Percentiles rank a stretch among this genome's conserved stretches.
Evolutionary conservation across 805 yeast genomes (phyloP).

Genomic region (Hanseniaspora clermontiae): DNA sequence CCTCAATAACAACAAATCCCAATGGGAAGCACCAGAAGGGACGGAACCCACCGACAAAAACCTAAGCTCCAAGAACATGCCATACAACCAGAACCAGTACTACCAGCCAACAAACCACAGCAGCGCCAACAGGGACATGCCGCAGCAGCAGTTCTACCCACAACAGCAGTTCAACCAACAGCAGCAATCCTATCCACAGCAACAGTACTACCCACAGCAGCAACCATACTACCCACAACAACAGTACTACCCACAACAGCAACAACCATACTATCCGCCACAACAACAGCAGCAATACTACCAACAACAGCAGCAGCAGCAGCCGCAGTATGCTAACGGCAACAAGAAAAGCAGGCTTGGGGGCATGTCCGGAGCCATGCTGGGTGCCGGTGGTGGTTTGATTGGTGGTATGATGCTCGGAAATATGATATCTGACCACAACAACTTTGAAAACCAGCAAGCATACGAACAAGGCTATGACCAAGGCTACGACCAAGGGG

Average conservation of each 20-base stretch:
- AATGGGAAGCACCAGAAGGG: conserved; percentile 77
- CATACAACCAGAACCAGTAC: not conserved
- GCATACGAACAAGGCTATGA: conserved; percentile 16
- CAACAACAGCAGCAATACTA: conserved; percentile 24
- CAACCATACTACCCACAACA: not conserved
- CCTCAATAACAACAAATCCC: conserved; percentile 56
- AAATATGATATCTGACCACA: conserved; percentile 27
- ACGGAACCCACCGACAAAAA: conserved; percentile 25
- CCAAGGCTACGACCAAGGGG: conserved; percentile 20
- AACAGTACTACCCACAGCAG: conserved; percentile 22
- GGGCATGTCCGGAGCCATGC: conserved; percentile 30
- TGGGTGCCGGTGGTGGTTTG: conserved; percentile 49
- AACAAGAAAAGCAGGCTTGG: conserved; percentile 24
- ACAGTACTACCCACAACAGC: not conserved
- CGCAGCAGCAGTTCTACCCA: conserved; percentile 13
- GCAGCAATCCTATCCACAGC: conserved; percentile 5
- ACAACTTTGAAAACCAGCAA: conserved; percentile 26
- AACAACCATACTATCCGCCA: conserved; percentile 19
- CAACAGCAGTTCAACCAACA: no score
- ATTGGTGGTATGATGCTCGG: conserved; percentile 48
- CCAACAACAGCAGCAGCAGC: conserved; percentile 17
- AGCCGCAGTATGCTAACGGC: conserved; percentile 17
- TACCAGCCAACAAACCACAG: conserved; percentile 14
- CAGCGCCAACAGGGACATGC: conserved; percentile 12
- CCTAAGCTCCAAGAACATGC: not conserved